Percentiles rank a stretch among this genome's conserved stretches.
Evolutionary conservation across 2,329 filamentous ascomycete species (phyloP).

Genomic region (Beauveria scarabaeidicola): DNA sequence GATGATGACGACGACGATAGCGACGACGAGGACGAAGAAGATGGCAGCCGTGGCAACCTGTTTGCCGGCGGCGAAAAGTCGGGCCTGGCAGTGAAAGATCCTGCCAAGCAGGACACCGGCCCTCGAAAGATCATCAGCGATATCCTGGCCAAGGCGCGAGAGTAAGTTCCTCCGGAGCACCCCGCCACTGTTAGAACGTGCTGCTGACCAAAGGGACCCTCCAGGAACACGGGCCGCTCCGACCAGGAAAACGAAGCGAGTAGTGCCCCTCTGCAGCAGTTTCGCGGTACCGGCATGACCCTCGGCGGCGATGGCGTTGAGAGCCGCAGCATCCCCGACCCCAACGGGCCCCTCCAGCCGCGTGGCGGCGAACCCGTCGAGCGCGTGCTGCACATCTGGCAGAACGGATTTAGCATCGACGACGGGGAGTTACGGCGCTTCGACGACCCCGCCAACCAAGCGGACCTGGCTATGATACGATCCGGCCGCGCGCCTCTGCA

Average conservation of each 20-base stretch:
- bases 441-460: conserved; percentile 67
- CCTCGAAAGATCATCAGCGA: conserved; percentile 52
- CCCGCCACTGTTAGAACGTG: too few relatives aligned
- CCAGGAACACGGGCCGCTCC: conserved; percentile 52
- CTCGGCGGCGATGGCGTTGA: conserved; percentile 70
- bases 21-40: conserved; percentile 46
- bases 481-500: conserved; percentile 67
- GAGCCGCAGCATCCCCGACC: conserved; percentile 60
- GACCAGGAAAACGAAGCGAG: conserved; percentile 42
- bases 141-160: conserved; percentile 55
- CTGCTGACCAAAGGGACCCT: too few relatives aligned
- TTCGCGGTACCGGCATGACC: conserved; percentile 64
- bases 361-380: conserved; percentile 44
- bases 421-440: conserved; percentile 71
- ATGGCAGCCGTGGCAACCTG: conserved; percentile 55
- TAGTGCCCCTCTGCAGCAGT: conserved; percentile 43
- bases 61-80: conserved; percentile 86
- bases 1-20: conserved; percentile 51
- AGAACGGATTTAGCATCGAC: conserved; percentile 77
- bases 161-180: conserved; percentile 33
- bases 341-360: conserved; percentile 27
- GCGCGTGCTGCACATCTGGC: conserved; percentile 70
- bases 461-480: conserved; percentile 67
- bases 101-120: conserved; percentile 36
- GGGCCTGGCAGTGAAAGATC: conserved; percentile 59